Conservation (phyloP, 768 basidiomycete species). For the Terana coerulea region DNA sequence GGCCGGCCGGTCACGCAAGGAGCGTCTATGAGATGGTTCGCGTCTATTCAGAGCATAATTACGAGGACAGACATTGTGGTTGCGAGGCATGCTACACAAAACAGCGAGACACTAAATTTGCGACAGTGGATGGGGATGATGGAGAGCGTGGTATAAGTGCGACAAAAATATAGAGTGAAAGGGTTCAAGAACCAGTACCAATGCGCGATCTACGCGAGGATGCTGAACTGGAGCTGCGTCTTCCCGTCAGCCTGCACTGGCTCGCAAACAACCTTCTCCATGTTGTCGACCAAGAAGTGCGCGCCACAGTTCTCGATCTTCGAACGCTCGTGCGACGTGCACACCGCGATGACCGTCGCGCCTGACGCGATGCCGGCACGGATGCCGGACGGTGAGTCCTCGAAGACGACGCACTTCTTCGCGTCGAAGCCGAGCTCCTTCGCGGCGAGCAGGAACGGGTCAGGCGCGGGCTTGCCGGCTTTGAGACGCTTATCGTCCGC, state of each 20-base stretch:
- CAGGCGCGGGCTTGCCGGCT: conserved; percentile 58
- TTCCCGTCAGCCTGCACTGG: conserved; percentile 33
- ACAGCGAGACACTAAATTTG: no score
- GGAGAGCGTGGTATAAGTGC: no score
- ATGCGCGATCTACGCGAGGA: conserved; percentile 26
- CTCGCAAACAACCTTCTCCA: conserved; percentile 44
- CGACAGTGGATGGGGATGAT: no score
- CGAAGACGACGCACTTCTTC: conserved; percentile 68
- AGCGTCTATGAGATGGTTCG: no score
- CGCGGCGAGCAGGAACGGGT: conserved; percentile 61
- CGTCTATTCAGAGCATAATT: no score
- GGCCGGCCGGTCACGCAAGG: no score
- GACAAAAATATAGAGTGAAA: no score
- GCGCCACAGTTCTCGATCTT: conserved; percentile 54
- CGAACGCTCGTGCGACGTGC: conserved; percentile 62
- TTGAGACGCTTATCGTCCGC: conserved; percentile 73
- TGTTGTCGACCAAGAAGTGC: conserved; percentile 51
- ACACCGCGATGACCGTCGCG: conserved; percentile 68
- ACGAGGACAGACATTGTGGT: no score
- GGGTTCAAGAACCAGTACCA: no score
- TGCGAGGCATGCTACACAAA: no score
- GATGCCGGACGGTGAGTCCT: conserved; percentile 71
- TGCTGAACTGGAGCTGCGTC: conserved; percentile 39
- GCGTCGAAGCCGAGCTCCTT: conserved; percentile 51
- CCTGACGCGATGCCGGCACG: conserved; percentile 69